Conservation (phyloP, 345 rosid genomes). For the Odontarrhena argentea region DNA sequence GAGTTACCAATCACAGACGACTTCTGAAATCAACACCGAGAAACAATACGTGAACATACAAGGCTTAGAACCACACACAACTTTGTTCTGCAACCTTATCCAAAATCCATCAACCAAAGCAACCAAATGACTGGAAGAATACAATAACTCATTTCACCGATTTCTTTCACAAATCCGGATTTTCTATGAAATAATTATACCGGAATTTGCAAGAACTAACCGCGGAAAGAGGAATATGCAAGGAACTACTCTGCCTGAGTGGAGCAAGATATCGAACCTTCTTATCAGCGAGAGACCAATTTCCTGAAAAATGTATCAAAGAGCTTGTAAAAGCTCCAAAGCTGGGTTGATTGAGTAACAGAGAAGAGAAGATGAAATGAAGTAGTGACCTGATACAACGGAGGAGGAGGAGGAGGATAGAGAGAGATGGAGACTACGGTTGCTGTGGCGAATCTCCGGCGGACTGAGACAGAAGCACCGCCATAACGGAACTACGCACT, state of each 20-base stretch:
- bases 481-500: conserved; percentile 39
- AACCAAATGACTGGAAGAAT: background rate
- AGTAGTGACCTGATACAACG: conserved; percentile 24
- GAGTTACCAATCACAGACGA: conserved; percentile 34
- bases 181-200: background rate
- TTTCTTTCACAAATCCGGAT: background rate
- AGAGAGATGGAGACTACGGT: conserved; percentile 6
- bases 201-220: conserved; percentile 19
- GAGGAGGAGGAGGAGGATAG: conserved; percentile 27
- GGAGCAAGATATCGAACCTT: conserved; percentile 27
- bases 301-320: conserved; percentile 21
- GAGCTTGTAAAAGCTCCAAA: conserved; percentile 17
- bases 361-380: conserved; percentile 17
- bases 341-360: conserved; percentile 19
- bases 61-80: background rate
- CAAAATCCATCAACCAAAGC: conserved; percentile 8
- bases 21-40: conserved; percentile 17
- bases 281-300: conserved; percentile 17
- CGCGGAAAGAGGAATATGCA: conserved; percentile 31
- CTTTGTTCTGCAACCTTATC: conserved; percentile 31
- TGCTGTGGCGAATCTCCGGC: conserved; percentile 30
- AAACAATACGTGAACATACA: background rate
- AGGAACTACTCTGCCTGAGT: conserved; percentile 1
- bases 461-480: conserved; percentile 40
- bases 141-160: conserved; percentile 4